Evolutionary conservation across 2,329 filamentous ascomycete species (phyloP), one percentile per base, ranked within the genome.

Genomic region (Chrysoporthe austroafricana): DNA sequence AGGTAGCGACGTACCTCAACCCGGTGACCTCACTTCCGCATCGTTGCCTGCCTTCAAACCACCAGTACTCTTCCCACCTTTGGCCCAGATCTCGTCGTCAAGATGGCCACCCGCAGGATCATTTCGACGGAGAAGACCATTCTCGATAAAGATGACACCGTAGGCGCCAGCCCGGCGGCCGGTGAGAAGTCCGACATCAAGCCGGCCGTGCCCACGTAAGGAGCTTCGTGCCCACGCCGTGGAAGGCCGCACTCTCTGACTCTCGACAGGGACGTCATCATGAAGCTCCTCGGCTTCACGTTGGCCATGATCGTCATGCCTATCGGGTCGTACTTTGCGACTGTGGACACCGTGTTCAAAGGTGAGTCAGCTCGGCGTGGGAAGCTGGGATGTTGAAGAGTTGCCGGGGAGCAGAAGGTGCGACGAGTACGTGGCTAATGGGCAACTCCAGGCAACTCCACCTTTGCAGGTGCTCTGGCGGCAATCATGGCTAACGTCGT

Each of bases 401-500:
- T 7, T 44, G 32, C 42, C 0, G 46, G 16, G n/a, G 16, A 42
- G 7, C 4, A 14, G 4, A 39, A 2, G 32, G 18, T 32, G 21
- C n/a, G 7, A 8, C 26, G 8, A 34, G 7, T 14, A 14, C 2
- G 16, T n/a, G 11, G 48, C 39, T 69, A 42, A 66, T 18, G 8
- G 21, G 4, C 11, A n/a, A 4, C 4, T 26, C 14, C 1, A 67
- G 95, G 94, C 72, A 97, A 97, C 79, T 87, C 93, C 16, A 97
- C 94, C 1, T 95, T 89, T 73, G 93, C 94, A 3, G 96, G 94
- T 16, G 94, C 88, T 0, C 83, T 91, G 44, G 96, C 96, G 1
- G 96, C 96, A 26, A 81, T 98, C 62, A 89, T 96, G 77, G 96
- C 96, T 14, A 99, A 99, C 74, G 86, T 96, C 1, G 93, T 99